Base-by-base conservation (phyloP, 2,329 filamentous ascomycete species). In the Neofusicoccum parvum region DNA sequence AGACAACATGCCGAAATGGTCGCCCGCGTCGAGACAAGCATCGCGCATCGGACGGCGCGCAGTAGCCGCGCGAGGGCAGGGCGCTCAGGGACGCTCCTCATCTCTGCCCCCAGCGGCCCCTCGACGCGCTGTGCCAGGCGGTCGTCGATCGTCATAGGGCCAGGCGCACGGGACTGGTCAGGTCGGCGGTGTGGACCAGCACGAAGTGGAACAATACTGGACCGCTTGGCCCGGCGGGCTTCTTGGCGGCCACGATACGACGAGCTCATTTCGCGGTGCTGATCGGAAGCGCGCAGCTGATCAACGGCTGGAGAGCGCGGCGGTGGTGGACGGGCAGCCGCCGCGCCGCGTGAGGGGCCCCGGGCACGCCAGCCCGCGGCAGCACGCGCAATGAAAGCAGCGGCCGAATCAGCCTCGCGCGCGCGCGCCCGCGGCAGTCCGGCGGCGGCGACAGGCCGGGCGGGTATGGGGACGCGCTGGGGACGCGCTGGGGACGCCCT, bases 161-260 rank as follows among this genome's bases (percentile, higher is more conserved):
- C 36, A 39, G 46, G 45, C 59, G 20, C 45, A 50, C 45, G 34
- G 43, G 34, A 48, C 32, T 20, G 46, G 58, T 46, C 39, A 32
- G 36, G 23, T 37, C 36, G 59, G 46, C 46, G 59, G 48, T 62
- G 59, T 43, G 48, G 59, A 50, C 17, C 46, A 43, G 48, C 17
- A 51, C 36, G 11, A 62, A 62, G 59, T 62, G 59, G 59, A 51
- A 51, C 66, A 73, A 71, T 70, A 71, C 64, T 65, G 59, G 60
- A 62, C 50, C 66, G 64, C 59, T 66, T 67, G 65, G 56, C 32
- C 41, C 43, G 32, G 14, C 27, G 56, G 37, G 5, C 11, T 48
- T 64, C 67, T 62, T 62, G 59, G 59, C 59, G 36, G 20, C 48
- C 59, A 51, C 36, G 34, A 62, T 50, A 62, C 59, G 48, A 41